Evolutionary conservation across 768 basidiomycete genomes (phyloP), one percentile per base, ranked within the genome.

Genomic region (Boletus reticuloceps): DNA sequence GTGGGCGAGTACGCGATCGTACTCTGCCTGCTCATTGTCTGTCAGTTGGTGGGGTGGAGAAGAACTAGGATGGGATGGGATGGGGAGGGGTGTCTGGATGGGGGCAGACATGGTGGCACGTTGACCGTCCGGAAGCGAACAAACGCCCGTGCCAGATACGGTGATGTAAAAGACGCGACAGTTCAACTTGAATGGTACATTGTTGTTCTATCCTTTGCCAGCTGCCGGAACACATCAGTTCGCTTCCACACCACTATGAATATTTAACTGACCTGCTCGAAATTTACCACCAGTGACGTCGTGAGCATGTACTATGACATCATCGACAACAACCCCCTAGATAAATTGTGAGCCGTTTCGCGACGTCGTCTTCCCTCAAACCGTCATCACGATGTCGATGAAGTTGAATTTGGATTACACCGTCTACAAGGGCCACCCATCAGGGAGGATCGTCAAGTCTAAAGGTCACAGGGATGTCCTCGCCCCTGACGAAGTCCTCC

Each of bases 1-100:
- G 66, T 89, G 81, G n/a, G 69, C 71, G 41, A 87, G 72, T 14
- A 90, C 82, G 46, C 73, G 72, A 40, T 79, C 69, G 54, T 81
- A 80, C 71, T 82, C 75, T 53, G 71, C 72, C 53, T 77, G 75
- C 53, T 86, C 79, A 9, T 68, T 69, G 13, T 74, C 70, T 2
- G 75, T 72, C 20, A 86, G 68, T 3, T 69, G 67, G 2, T 60
- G 66, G 0, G 73, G 75, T 20, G 77, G 72, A 29, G 70, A 62
- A 25, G 67, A 54, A 38, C 71, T 62, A 43, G 63, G 66, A 17
- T 54, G 55, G 10, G 66, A 43, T 16, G 74, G 62, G 50, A 63
- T 54, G 20, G 65, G 63, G 29, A 63, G 64, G n/a, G 63, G 64
- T 2, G 59, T 55, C 41, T 64, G 61, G 50, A 64, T 36, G 38